Base-by-base conservation (phyloP, 2,329 filamentous ascomycete genomes). In the Orbilia ellipsospora region DNA sequence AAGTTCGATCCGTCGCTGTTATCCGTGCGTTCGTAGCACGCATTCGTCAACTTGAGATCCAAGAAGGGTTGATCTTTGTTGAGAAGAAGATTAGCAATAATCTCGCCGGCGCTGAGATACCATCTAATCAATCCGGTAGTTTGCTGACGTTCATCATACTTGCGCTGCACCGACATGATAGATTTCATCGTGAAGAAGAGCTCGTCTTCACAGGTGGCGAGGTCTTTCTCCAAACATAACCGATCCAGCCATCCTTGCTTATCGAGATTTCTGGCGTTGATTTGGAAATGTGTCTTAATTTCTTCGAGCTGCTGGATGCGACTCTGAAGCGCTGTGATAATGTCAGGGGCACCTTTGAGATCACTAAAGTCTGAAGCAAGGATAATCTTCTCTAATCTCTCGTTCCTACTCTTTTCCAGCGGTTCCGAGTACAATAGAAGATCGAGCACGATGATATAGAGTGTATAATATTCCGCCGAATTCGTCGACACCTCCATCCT, bases 121-220 rank as follows among this genome's bases (percentile, higher is more conserved):
- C 94, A 97, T 79, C 92, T 90, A 64, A 99, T 83, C 48, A 97
- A 85, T 4, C 93, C 93, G 73, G 88, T 94, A 68, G 90, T 90
- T 77, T 93, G 88, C 59, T 88, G 85, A 55, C 87, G 88, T 74
- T 96, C 93, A 61, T 91, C 89, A 77, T 89, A 90, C 81, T 94
- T 95, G 73, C 93, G 87, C 82, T 99, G 95, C 4, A 94, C 96
- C 1, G 93, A 96, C 0, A 95, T 99, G 81, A 99, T 99, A 45
- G 95, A 96, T 80, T 99, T 98, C 95, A 99, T 98, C 85, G 99
- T 92, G 84, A 99, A 99, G 86, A 99, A 99, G 7, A 99, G 84
- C 82, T 99, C 96, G 80, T 99, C 95, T 82, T 98, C 95, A 80
- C 93, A 97, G 18, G 89, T 89, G 8, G 92, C 88, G 60, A 99